Evolutionary conservation across 768 basidiomycete genomes (phyloP), one percentile per base, ranked within the genome.

Genomic region (Paxillus involutus): DNA sequence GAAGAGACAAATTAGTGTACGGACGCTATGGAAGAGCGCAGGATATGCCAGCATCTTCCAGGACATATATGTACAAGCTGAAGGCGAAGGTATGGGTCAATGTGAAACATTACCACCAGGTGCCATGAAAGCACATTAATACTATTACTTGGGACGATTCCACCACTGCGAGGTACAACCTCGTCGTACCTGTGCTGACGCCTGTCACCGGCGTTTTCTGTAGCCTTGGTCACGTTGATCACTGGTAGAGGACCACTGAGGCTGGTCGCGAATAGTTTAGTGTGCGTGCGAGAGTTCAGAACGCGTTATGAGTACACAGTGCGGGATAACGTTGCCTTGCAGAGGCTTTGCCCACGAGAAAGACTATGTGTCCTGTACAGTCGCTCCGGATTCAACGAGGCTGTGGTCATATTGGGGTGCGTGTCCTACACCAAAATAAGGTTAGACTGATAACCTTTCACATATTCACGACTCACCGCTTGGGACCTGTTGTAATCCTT

Each of bases 391-490:
- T 32, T 49, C 54, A 26, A 57, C 44, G 29, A 51, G 47, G 33
- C 52, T 42, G 10, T 39, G 39, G 24, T 55, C 46, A 41, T 45
- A 59, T 14, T 36, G 45, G 29, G 54, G 17, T 16, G 41, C 40
- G 47, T 39, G 59, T 30, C 56, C 60, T 65, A 44, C 13, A n/a
- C 17, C 13, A 17, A 35, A 9, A 37, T 29, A 24, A 29, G 3
- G 21, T 60, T 45, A 59, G 44, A 19, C 7, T 21, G 10, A 11
- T 13, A 30, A 19, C 4, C 11, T 2, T 26, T 12, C 13, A 13
- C 32, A 13, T 32, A 30, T 29, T 6, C 7, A 12, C 13, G 13
- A 58, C 63, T 44, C 50, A 65, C 60, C 61, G 32, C 52, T 56
- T 17, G 39, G 44, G 36, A 47, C 44, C 30, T 52, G 39, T 47